Evolutionary conservation across 208 protist genomes (phyloP), one percentile per base, ranked within the genome.

Genomic region (Blastocrithidia nonstop): DNA sequence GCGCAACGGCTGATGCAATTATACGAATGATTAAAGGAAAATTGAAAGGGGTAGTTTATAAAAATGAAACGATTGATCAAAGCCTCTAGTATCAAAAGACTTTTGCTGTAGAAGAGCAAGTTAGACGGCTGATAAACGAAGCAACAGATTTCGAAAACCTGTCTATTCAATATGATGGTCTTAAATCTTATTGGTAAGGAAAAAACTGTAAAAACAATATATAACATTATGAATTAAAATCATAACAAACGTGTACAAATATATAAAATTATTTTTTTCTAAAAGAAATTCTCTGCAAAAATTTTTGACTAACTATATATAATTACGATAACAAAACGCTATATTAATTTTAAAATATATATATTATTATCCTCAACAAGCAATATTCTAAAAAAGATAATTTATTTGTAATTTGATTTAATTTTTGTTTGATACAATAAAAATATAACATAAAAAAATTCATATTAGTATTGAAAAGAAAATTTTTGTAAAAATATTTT

Each of bases 71-170:
- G 50, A 28, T 47, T 29, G 20, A 37, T 45, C 13, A 36, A 42
- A 3, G 20, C 29, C 32, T 31, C 35, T 31, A 29, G 51, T 20
- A 22, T 38, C 25, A 35, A 25, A 31, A 22, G 16, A 50, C 47
- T 24, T 59, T 13, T 11, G 32, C 32, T 2, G 85, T 88, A 33
- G 69, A 87, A 50, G 66, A 72, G 20, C 88, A 96, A 52, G 94
- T 98, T 13, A 38, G 89, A 9, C 71, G 76, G 31, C 62, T 99
- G 7, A 98, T 99, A 57, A 60, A 83, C 16, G 83, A 98, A 64
- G 98, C 98, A 0, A 99, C 90, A 2, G 96, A 82, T 3, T 82
- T 96, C 41, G 96, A 99, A 50, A 99, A 99, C 68, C 66, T 99
- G 21, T 98, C 96, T 59, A 91, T 98, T 56, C 88, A 88, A 58